Conservation (phyloP, 2,329 filamentous ascomycete genomes). For the Penicillium hesseltinei region DNA sequence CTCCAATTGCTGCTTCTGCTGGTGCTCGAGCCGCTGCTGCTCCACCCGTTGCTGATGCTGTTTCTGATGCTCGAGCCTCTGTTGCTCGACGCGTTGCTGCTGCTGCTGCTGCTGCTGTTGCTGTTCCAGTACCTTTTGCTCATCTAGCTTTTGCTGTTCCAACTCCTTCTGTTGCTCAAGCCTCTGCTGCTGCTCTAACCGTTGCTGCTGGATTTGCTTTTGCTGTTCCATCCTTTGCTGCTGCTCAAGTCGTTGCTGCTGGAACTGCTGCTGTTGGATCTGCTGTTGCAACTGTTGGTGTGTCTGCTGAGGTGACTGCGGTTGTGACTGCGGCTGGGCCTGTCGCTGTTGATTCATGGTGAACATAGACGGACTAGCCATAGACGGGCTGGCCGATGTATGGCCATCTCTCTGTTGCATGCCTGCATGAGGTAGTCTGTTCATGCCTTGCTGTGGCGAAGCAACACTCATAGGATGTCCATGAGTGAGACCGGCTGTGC, state of each 20-base stretch:
- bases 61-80: conserved; percentile 15
- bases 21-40: conserved; percentile 10
- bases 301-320: conserved; percentile 30
- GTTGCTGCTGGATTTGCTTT: conserved; percentile 8
- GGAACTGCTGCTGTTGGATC: conserved; percentile 24
- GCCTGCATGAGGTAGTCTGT: conserved; percentile 26
- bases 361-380: conserved; percentile 26
- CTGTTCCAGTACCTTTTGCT: conserved; percentile 11
- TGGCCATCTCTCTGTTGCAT: conserved; percentile 24
- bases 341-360: conserved; percentile 23
- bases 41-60: conserved; percentile 19
- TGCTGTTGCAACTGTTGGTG: conserved; percentile 24
- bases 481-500: conserved; percentile 29
- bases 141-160: conserved; percentile 11
- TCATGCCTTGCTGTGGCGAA: conserved; percentile 34
- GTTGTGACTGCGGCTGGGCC: conserved; percentile 22
- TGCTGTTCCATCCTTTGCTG: conserved; percentile 17
- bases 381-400: conserved; percentile 21
- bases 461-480: conserved; percentile 30
- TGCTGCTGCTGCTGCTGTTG: conserved; percentile 1
- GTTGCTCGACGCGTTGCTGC: conserved; percentile 12
- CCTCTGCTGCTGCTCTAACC: conserved; percentile 9
- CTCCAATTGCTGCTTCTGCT: conserved; percentile 17
- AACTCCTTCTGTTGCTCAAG: conserved; percentile 19
- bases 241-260: conserved; percentile 20